Evolutionary conservation across 148 eudicot genomes (phyloP).

Genomic region (Silene latifolia): DNA sequence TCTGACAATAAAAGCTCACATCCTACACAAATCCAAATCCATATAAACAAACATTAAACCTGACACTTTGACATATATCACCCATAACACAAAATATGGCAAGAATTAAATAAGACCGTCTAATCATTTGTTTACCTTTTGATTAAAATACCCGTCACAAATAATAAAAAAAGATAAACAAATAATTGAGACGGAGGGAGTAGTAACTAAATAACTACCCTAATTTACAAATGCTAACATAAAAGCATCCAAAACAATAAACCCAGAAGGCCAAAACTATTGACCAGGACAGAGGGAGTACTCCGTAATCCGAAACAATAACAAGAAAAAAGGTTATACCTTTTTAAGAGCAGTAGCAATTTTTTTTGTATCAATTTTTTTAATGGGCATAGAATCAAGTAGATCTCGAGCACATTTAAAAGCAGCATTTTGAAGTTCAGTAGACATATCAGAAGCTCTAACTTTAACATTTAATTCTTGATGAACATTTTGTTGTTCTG

Average conservation of each 20-base stretch:
- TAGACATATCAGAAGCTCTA: conserved; percentile 61
- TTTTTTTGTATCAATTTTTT: conserved; percentile 48
- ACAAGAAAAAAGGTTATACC: conserved; percentile 23
- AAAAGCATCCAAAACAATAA: too few relatives aligned
- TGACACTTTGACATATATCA: neutral
- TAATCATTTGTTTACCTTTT: too few relatives aligned
- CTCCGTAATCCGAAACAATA: neutral
- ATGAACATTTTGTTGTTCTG: conserved; percentile 32
- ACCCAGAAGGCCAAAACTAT: too few relatives aligned
- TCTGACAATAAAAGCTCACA: neutral
- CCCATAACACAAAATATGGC: too few relatives aligned
- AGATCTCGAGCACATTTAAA: conserved; percentile 42
- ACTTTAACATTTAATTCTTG: conserved; percentile 42
- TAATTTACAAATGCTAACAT: too few relatives aligned
- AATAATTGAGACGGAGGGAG: neutral
- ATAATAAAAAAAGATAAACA: too few relatives aligned
- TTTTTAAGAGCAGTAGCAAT: conserved; percentile 66
- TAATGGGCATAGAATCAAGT: conserved; percentile 45
- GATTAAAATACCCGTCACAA: neutral
- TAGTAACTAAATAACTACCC: too few relatives aligned
- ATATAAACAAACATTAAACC: neutral
- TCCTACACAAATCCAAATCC: neutral
- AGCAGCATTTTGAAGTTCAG: conserved; percentile 46
- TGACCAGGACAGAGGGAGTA: neutral
- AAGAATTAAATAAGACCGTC: too few relatives aligned